Evolutionary conservation across 495 filamentous ascomycete species (phyloP).

Genomic region (Bombardia bombarda): DNA sequence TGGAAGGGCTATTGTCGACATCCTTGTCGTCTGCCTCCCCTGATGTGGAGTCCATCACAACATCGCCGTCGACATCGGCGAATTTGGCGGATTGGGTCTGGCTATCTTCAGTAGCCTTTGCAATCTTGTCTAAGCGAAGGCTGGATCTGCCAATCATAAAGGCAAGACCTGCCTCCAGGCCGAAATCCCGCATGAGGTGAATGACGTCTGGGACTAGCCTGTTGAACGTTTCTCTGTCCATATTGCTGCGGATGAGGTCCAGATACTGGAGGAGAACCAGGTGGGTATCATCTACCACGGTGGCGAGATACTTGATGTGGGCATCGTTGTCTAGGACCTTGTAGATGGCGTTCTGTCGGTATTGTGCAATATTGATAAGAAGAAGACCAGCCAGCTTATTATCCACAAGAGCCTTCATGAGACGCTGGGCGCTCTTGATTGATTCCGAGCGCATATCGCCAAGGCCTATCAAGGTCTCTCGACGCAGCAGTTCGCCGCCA

Average conservation of each 20-base stretch:
- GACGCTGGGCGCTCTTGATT: constrained; percentile 56
- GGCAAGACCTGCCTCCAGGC: constrained; percentile 72
- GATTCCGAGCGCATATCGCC: constrained; percentile 66
- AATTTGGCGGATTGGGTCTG: constrained; percentile 17
- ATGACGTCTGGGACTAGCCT: constrained; percentile 67
- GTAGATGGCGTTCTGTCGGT: constrained; percentile 73
- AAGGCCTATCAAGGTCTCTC: constrained; percentile 67
- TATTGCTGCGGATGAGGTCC: constrained; percentile 74
- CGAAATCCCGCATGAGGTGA: constrained; percentile 67
- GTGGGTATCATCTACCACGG: constrained; percentile 84
- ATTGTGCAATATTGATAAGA: constrained; percentile 82
- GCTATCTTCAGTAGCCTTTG: constrained; percentile 13
- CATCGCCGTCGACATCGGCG: constrained; percentile 33
- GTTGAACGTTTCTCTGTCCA: constrained; percentile 73
- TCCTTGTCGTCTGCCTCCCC: constrained; percentile 11
- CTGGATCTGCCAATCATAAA: constrained; percentile 79
- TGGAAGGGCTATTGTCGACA: constrained; percentile 8
- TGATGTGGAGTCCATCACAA: constrained; percentile 24
- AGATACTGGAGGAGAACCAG: constrained; percentile 78
- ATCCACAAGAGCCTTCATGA: constrained; percentile 72
- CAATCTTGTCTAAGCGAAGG: constrained; percentile 38
- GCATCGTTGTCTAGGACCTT: constrained; percentile 55
- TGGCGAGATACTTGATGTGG: constrained; percentile 73
- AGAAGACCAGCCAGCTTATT: constrained; percentile 65
- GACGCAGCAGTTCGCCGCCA: constrained; percentile 70